A percentile compares a stretch with the other conserved stretches of the same genome.
Evolutionary conservation across 345 rosid genomes (phyloP).

Genomic region (Gynandropsis gynandra): DNA sequence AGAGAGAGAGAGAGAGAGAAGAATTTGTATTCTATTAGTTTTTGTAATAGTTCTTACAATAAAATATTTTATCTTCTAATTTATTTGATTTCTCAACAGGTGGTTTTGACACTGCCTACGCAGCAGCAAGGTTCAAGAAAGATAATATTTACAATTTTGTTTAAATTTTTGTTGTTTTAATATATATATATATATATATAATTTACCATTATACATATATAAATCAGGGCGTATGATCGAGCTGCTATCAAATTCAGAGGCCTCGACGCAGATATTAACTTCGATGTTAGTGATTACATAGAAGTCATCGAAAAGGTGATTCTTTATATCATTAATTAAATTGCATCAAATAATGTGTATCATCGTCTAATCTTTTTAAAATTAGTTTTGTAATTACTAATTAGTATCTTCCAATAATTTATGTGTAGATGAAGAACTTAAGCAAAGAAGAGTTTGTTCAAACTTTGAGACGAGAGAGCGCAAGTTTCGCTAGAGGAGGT

Average conservation of each 20-base stretch:
- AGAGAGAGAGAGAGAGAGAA: slow-evolving; percentile 80
- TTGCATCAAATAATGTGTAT: background rate
- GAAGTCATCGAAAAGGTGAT: slow-evolving; percentile 75
- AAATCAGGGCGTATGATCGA: slow-evolving; percentile 86
- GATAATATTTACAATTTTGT: too few relatives aligned
- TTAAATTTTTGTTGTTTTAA: too few relatives aligned
- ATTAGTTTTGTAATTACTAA: background rate
- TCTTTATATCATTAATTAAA: background rate
- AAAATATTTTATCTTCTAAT: background rate
- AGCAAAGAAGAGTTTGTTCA: slow-evolving; percentile 89
- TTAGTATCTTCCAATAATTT: background rate
- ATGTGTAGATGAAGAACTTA: slow-evolving; percentile 61
- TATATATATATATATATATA: background rate
- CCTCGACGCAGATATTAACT: slow-evolving; percentile 86
- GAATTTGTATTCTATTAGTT: background rate
- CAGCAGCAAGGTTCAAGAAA: slow-evolving; percentile 71
- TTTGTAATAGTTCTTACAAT: background rate
- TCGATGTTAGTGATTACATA: slow-evolving; percentile 66
- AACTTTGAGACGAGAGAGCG: slow-evolving; percentile 89
- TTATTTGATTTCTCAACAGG: slow-evolving; percentile 39
- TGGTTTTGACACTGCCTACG: slow-evolving; percentile 94
- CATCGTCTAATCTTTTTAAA: background rate
- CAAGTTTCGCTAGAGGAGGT: slow-evolving; percentile 89
- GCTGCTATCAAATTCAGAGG: slow-evolving; percentile 98
- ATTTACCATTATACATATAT: background rate